Conservation (phyloP, 73 alveolate genomes). For the Uronychia binucleata region DNA sequence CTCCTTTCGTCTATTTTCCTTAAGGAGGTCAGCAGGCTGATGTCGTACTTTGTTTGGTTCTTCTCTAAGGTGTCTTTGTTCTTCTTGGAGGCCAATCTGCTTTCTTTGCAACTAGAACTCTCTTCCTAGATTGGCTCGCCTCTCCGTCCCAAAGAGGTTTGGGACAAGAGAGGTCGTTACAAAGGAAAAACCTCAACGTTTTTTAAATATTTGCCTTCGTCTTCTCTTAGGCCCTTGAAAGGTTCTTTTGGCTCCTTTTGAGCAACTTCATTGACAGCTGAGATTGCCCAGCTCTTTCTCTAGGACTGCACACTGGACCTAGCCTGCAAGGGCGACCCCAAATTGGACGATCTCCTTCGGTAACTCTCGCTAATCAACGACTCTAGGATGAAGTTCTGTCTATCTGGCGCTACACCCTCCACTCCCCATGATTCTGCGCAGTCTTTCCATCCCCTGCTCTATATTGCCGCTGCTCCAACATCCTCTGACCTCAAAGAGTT, state of each 20-base stretch:
- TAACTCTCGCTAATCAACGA: background rate
- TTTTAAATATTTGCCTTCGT: background rate
- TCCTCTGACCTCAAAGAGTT: too few species aligned
- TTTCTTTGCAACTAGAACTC: background rate
- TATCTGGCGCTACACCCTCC: background rate
- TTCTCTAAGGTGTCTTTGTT: background rate
- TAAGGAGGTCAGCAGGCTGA: background rate
- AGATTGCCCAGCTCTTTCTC: background rate
- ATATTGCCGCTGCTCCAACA: background rate
- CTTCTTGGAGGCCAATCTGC: background rate
- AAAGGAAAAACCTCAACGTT: background rate
- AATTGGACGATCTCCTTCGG: background rate
- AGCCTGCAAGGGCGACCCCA: background rate
- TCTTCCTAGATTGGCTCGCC: background rate
- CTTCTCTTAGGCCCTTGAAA: background rate
- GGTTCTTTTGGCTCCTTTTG: background rate
- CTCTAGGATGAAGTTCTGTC: background rate
- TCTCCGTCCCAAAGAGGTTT: background rate
- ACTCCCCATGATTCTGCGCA: background rate
- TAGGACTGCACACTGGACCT: background rate
- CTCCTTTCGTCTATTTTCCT: background rate
- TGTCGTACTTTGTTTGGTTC: background rate
- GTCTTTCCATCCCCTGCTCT: background rate
- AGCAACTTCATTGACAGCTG: background rate
- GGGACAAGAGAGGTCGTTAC: background rate